phyloP scores from a whole-genome alignment of 345 rosid genomes.

The Gossypium turneri region DNA sequence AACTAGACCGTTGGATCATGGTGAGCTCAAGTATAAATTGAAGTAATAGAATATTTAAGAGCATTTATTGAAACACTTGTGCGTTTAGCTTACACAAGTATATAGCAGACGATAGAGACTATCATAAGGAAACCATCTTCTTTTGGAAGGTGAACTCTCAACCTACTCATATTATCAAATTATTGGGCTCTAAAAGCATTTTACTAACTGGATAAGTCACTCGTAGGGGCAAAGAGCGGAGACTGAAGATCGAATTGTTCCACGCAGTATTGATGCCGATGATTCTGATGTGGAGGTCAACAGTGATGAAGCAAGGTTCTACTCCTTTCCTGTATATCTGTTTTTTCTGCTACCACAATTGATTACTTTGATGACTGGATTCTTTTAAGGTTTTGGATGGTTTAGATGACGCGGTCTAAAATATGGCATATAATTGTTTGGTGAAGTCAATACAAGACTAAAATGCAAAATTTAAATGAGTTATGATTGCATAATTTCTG shows the following conservation, averaged over 20 bases:
- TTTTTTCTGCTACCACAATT: background rate
- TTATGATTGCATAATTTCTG: background rate
- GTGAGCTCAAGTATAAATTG: no score
- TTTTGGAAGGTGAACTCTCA: constrained; percentile 56
- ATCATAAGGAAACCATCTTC: constrained; percentile 68
- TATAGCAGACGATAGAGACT: constrained; percentile 77
- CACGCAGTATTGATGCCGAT: constrained; percentile 91
- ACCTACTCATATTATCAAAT: constrained; percentile 1
- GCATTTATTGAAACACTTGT: no score
- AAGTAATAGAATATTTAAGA: no score
- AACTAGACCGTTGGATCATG: no score
- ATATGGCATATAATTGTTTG: background rate
- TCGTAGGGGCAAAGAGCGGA: constrained; percentile 69
- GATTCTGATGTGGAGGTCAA: constrained; percentile 83
- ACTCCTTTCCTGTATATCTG: constrained; percentile 4
- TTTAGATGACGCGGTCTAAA: background rate
- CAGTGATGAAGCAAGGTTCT: constrained; percentile 65
- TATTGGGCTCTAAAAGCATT: constrained; percentile 1
- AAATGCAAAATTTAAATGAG: background rate
- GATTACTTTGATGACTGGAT: background rate
- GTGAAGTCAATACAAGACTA: background rate
- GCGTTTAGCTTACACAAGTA: background rate
- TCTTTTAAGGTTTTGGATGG: background rate
- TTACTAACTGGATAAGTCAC: constrained; percentile 23
- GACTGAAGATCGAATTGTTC: constrained; percentile 71